These are phyloP conservation scores for Simmondsia chinensis DNA, from an alignment of 148 eudicot species.

Conservation along the genomic window DNA sequence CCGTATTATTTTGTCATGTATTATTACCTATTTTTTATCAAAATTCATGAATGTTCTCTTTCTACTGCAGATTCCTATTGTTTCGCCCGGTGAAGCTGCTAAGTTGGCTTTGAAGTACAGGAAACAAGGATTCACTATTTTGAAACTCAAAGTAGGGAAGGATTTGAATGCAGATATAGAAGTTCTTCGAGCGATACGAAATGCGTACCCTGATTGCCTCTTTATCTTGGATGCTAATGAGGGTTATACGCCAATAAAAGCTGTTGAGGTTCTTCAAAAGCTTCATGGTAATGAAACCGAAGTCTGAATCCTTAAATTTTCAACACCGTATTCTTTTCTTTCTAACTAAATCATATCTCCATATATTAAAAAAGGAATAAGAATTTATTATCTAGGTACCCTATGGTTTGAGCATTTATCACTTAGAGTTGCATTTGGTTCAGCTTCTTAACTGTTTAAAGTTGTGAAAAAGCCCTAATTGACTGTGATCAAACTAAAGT, in stretches of 20 bases:
- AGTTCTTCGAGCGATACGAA: constrained; percentile 61
- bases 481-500: too few species aligned
- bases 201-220: constrained; percentile 51
- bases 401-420: too few species aligned
- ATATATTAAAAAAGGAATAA: too few species aligned
- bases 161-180: constrained; percentile 54
- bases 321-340: background rate
- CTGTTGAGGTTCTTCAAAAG: constrained; percentile 65
- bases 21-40: too few species aligned
- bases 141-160: constrained; percentile 92
- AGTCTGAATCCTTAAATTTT: background rate
- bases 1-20: too few species aligned
- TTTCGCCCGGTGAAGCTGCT: constrained; percentile 50
- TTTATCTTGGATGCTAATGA: constrained; percentile 89
- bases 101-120: constrained; percentile 58
- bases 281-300: constrained; percentile 39
- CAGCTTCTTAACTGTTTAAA: too few species aligned
- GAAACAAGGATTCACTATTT: constrained; percentile 60
- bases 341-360: too few species aligned
- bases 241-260: constrained; percentile 68
- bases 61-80: constrained; percentile 84
- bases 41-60: background rate
- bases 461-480: too few species aligned
- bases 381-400: too few species aligned
- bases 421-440: too few species aligned